Evolutionary conservation across 805 yeast species (phyloP), one percentile per base, ranked within the genome.

Genomic region (Wickerhamomyces subpelliculosus): DNA sequence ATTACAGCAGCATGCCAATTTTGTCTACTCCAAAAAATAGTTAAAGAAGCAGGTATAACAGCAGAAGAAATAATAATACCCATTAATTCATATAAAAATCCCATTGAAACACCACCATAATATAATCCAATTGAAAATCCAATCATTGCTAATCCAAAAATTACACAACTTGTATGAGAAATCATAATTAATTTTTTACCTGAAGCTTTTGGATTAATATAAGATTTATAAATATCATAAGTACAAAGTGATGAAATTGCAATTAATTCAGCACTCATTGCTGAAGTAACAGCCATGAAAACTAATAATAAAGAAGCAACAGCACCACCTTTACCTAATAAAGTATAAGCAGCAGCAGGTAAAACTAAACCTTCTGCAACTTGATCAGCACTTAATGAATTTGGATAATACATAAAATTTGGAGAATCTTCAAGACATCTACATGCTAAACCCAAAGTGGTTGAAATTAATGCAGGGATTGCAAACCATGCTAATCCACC

Each of bases 401-500:
- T 59, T 27, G 95, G 95, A 57, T 79, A 86, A 6, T 87, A 80
- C 47, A 95, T 94, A 78, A 88, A 86, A 4, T 69, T 53, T 20
- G 87, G 81, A 24, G 75, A 68, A 36, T 65, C 60, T 62, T 86
- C 90, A 37, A 87, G 67, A 17, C 86, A 81, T 40, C 84, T 62
- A 37, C 85, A 85, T 17, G 89, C 86, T n/a, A 87, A 64, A 11
- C 96, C 96, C 83, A 86, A 72, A 8, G 94, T 83, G 3, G 90
- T 80, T 13, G 95, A 84, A 36, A 78, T 72, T 40, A 84, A 71
- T 68, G 80, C 81, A 34, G 96, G 96, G 47, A 88, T 80, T 8
- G 95, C 89, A 56, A 85, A 82, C 96, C 96, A 88, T 0, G 90
- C 83, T 32, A 88, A 59, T 22, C 96, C 96, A 41, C 96, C 96